Conservation (phyloP, 768 basidiomycete genomes). For the Mrakia gelida region DNA sequence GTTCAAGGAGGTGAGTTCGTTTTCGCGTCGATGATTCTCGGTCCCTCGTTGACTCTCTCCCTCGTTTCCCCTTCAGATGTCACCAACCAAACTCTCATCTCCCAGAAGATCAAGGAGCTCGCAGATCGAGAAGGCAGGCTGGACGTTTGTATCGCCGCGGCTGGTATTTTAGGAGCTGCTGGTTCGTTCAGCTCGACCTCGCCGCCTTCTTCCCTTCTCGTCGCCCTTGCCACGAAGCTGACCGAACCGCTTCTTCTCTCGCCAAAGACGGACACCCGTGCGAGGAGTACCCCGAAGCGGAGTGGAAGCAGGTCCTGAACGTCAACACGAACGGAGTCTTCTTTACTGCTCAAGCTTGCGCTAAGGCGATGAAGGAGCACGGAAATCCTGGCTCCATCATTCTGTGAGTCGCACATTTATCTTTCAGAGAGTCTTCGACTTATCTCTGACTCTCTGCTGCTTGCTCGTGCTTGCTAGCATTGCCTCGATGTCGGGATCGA, state of each 20-base stretch:
- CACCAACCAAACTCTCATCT: not conserved
- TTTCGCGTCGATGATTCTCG: not conserved
- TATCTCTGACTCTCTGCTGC: not conserved
- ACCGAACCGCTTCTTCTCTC: slow-evolving; percentile 55
- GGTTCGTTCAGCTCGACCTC: not conserved
- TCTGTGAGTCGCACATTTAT: slow-evolving; percentile 37
- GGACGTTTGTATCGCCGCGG: slow-evolving; percentile 11
- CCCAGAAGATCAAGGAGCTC: slow-evolving; percentile 12
- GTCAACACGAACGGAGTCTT: slow-evolving; percentile 59
- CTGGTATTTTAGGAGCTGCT: not conserved
- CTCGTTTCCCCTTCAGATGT: not conserved
- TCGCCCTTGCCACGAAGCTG: slow-evolving; percentile 45
- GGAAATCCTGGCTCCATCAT: slow-evolving; percentile 54
- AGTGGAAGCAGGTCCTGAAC: slow-evolving; percentile 60
- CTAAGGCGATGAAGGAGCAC: slow-evolving; percentile 54
- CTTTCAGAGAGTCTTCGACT: too few species aligned
- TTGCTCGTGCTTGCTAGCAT: slow-evolving; percentile 37
- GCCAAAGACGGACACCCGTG: slow-evolving; percentile 39
- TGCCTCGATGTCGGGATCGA: slow-evolving; percentile 61
- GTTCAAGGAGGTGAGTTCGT: slow-evolving; percentile 14
- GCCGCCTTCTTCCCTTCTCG: slow-evolving; percentile 60
- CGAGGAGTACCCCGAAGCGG: slow-evolving; percentile 59
- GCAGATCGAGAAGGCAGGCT: not conserved
- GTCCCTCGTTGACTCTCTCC: not conserved
- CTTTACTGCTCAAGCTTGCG: slow-evolving; percentile 60